A percentile compares a stretch with the other conserved stretches of the same genome.
These are phyloP conservation scores for Hamigera avellanea DNA, from an alignment of 495 filamentous ascomycete genomes.

Conservation along the genomic window DNA sequence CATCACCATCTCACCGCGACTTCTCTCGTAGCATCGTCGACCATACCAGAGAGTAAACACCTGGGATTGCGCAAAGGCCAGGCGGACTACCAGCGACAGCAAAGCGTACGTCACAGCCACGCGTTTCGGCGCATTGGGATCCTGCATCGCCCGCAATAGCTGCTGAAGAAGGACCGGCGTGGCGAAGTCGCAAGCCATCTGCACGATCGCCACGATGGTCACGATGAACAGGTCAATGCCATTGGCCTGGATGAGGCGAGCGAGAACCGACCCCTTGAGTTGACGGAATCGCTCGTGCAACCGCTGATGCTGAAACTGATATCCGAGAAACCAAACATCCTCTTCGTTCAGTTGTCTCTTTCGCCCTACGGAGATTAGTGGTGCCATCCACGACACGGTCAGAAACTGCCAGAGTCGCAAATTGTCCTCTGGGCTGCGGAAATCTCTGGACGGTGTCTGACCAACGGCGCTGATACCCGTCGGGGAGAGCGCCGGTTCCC, in stretches of 20 bases:
- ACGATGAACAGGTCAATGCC: conserved; percentile 63
- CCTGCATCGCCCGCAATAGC: conserved; percentile 55
- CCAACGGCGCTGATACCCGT: conserved; percentile 50
- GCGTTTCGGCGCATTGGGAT: conserved; percentile 30
- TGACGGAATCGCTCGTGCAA: conserved; percentile 63
- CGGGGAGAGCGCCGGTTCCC: conserved; percentile 45
- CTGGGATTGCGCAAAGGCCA: conserved; percentile 51
- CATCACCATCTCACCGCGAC: conserved; percentile 74
- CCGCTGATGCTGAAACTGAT: conserved; percentile 63
- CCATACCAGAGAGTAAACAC: conserved; percentile 66
- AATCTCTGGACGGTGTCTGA: conserved; percentile 40
- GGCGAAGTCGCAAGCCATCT: conserved; percentile 48
- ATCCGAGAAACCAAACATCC: conserved; percentile 67
- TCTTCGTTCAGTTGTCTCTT: conserved; percentile 55
- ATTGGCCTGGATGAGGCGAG: conserved; percentile 59
- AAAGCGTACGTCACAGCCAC: conserved; percentile 56
- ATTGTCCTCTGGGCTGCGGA: conserved; percentile 74
- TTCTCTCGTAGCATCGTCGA: conserved; percentile 65
- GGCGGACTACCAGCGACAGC: conserved; percentile 44
- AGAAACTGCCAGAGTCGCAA: conserved; percentile 71
- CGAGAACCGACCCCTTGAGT: conserved; percentile 58
- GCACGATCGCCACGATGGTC: conserved; percentile 44
- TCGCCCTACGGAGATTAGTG: conserved; percentile 53
- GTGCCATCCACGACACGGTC: conserved; percentile 71
- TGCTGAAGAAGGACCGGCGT: conserved; percentile 60